Evolutionary conservation across 768 basidiomycete genomes (phyloP), one percentile per base, ranked within the genome.

Genomic region (Coprinopsis sp.): DNA sequence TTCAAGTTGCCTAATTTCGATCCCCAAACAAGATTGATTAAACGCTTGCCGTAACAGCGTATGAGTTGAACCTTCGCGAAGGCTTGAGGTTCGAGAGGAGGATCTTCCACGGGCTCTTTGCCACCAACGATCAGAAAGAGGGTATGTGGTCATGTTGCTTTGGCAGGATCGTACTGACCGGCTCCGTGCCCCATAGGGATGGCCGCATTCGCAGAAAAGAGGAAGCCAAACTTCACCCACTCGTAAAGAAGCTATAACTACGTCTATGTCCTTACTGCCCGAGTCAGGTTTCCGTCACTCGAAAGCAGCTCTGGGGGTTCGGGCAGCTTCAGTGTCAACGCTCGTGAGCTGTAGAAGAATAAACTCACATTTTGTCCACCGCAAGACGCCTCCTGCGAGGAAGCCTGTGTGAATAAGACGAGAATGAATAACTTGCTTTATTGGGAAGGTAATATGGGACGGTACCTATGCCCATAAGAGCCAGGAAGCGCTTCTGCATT

Each of bases 51-150:
- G 16, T 22, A 42, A 14, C 55, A 80, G 94, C 91, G 18, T 87
- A 82, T 54, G 92, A 99, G 56, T 64, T 91, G 54, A 74, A 79
- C 5, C 74, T 99, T 36, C 67, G 76, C 4, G 88, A 96, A 58
- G 96, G 95, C 0, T 63, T 98, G 54, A 75, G 81, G 49, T 84
- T 91, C 54, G 96, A 98, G 67, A 76, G 92, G 51, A 74, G 91
- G 51, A 68, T 93, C 33, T 98, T 98, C 84, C 88, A 97, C 55
- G 74, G 81, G 31, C 68, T 93, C 49, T 98, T 99, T 57, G 92
- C 92, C 4, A 96, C 96, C 14, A 79, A 84, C 44, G 93, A 95
- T 63, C 92, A 94, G 69, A 94, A 94, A 72, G 93, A 95, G 69
- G 93, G 91, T 86, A 56, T 50, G 85, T 66, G 23, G 43, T 12